Conservation (phyloP, 2,329 filamentous ascomycete species). For the Calonectria fujianensis region DNA sequence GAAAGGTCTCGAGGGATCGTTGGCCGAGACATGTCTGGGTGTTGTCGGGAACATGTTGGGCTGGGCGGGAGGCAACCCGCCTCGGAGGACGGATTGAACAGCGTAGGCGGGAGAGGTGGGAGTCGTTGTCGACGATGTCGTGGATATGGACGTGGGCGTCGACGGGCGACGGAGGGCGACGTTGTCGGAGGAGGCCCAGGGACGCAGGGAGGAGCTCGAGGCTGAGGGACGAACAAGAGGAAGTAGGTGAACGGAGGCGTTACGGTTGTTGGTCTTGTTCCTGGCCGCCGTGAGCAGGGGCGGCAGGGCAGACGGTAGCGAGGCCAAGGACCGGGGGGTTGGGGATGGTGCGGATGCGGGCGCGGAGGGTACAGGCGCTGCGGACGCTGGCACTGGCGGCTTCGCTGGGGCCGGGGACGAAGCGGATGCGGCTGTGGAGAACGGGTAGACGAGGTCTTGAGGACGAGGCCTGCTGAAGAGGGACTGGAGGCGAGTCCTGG, state of each 20-base stretch:
- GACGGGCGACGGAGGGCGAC: slow-evolving; percentile 40
- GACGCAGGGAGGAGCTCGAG: slow-evolving; percentile 49
- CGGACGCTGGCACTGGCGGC: slow-evolving; percentile 26
- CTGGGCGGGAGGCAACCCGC: slow-evolving; percentile 55
- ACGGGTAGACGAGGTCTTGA: slow-evolving; percentile 46
- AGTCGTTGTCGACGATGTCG: slow-evolving; percentile 44
- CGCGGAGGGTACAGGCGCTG: slow-evolving; percentile 18
- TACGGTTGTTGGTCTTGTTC: slow-evolving; percentile 19
- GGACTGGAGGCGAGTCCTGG: slow-evolving; percentile 49
- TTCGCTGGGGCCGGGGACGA: slow-evolving; percentile 37
- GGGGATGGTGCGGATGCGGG: slow-evolving; percentile 22
- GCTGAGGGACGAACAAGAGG: slow-evolving; percentile 47
- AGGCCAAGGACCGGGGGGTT: slow-evolving; percentile 50
- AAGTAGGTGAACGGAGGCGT: slow-evolving; percentile 49
- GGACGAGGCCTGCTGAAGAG: slow-evolving; percentile 49
- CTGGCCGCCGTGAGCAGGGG: slow-evolving; percentile 36
- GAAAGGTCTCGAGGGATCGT: slow-evolving; percentile 71
- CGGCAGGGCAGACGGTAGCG: slow-evolving; percentile 48
- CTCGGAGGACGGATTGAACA: slow-evolving; percentile 50
- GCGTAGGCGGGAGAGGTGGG: slow-evolving; percentile 43
- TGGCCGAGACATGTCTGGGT: slow-evolving; percentile 69
- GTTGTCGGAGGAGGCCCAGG: slow-evolving; percentile 51
- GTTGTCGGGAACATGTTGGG: slow-evolving; percentile 73
- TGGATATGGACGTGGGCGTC: slow-evolving; percentile 30
- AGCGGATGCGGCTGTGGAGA: slow-evolving; percentile 42